Evolutionary conservation across 2,329 filamentous ascomycete species (phyloP).

Genomic region (Calcarisporium arbuscula): DNA sequence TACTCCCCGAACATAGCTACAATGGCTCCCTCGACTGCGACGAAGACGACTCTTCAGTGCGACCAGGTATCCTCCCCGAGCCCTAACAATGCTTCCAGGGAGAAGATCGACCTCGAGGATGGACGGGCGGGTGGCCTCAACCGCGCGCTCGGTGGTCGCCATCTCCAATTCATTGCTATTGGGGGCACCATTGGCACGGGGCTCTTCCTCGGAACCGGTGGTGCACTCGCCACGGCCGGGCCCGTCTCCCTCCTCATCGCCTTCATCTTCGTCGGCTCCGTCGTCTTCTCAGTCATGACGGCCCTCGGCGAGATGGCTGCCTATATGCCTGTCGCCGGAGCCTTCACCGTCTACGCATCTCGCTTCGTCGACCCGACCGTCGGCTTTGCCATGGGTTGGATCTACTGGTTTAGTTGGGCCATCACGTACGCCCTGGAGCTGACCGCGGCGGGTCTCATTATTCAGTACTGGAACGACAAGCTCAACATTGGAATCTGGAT

Average conservation of each 20-base stretch:
- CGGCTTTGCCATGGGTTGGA: conserved; percentile 75
- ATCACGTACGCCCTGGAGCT: conserved; percentile 69
- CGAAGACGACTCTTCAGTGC: too few relatives aligned
- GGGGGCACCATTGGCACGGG: conserved; percentile 66
- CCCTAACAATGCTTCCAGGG: too few relatives aligned
- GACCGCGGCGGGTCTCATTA: conserved; percentile 65
- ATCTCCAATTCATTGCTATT: conserved; percentile 45
- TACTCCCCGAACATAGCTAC: too few relatives aligned
- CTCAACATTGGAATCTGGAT: conserved; percentile 68
- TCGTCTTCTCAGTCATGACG: conserved; percentile 72
- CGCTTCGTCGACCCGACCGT: conserved; percentile 68
- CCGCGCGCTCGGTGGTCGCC: conserved; percentile 30
- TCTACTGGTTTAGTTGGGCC: conserved; percentile 76
- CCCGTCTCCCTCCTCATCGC: conserved; percentile 62
- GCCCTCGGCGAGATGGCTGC: conserved; percentile 68
- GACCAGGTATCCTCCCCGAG: too few relatives aligned
- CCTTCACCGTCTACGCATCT: conserved; percentile 69
- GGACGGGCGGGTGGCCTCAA: conserved; percentile 27
- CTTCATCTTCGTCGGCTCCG: conserved; percentile 62
- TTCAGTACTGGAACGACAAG: conserved; percentile 63
- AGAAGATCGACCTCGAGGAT: conserved; percentile 27
- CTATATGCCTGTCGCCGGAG: conserved; percentile 69
- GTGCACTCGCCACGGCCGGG: conserved; percentile 55
- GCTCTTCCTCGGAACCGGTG: conserved; percentile 63
- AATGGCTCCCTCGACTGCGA: too few relatives aligned